Evolutionary conservation across 176 grass and related monocot species (phyloP), one percentile per base, ranked within the genome.

Genomic region (Dendrocalamus sinicus): DNA sequence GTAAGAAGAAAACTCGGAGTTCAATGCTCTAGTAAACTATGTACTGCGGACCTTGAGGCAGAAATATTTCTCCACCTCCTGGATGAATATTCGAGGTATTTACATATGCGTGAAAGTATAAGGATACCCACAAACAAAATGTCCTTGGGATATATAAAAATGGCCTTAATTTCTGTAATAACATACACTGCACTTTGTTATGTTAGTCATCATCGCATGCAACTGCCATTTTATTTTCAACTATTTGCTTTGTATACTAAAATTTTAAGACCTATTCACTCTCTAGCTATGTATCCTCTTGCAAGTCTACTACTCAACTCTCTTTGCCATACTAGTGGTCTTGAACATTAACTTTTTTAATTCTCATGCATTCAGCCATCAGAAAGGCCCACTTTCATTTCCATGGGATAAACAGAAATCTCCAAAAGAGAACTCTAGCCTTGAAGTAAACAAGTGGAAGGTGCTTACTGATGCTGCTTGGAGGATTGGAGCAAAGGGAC

Each of bases 61-160:
- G 96, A 98, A 89, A 98, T 98, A 86, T 98, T 98, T 87, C 87
- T 95, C 57, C 96, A 98, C 74, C 84, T 98, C 19, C 80, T 95
- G 44, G 86, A 91, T 83, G 96, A 95, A 92, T 87, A 95, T 84
- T 91, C 90, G 22, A 95, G 96, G 96, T 95, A 91, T 64, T 58
- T 72, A 24, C n/a, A 40, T 77, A 9, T 75, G 5, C 4, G 0
- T 45, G 14, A 40, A 75, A 83, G 16, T 41, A 69, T 59, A 81
- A 81, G 44, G 50, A 17, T 41, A 40, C 14, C 47, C 43, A 45
- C 63, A 57, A 72, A 67, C 12, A 26, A 66, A 63, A n/a, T 20
- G 39, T 35, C 45, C 8, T 54, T 64, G 16, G 0, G 9, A 47
- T 54, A 19, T 63, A 48, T 74, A 46, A 70, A 66, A 55, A 72